Evolutionary conservation across 306 rosid genomes (phyloP), one percentile per base, ranked within the genome.

Genomic region (Quercus gilva): DNA sequence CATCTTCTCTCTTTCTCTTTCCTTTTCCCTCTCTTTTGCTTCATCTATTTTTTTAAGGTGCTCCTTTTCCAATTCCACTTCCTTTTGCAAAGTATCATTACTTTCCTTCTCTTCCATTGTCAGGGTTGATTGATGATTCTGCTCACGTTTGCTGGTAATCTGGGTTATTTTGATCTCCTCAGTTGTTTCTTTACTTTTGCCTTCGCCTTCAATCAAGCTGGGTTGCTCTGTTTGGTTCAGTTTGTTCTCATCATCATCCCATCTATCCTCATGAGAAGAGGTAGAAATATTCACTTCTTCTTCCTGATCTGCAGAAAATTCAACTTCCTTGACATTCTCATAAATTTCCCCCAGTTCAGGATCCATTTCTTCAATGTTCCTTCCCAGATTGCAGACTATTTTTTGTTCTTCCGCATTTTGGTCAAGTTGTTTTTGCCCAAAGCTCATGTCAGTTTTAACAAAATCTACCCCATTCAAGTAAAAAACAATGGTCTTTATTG

Each of bases 21-120:
- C 93, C 83, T 87, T 92, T 83, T 89, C 86, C 88, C 73, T 90
- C 82, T 85, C 89, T 76, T 83, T 92, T 79, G 85, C 87, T 77
- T 89, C 91, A 78, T 84, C 92, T 79, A 83, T 82, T 83, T 83
- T 87, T 85, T 71, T 92, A 74, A 69, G 84, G 65, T 51, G 78
- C 29, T 81, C 89, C 85, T 78, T 87, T 81, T 87, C 88, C 80
- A 73, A 88, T 71, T 88, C 89, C 71, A 74, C 49, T 60, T 73
- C 86, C 86, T 84, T 85, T 28, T 73, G 87, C 55, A 65, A 75
- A 61, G 73, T 84, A 51, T 49, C 82, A 64, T 76, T 33, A 72
- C 57, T 78, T 75, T 81, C 83, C 84, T 83, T 82, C 85, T 77
- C 91, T 73, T 91, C 84, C 81, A 57, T 61, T 43, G 49, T 63